Evolutionary conservation across 805 yeast genomes (phyloP).

Genomic region (Saturnispora dispora): DNA sequence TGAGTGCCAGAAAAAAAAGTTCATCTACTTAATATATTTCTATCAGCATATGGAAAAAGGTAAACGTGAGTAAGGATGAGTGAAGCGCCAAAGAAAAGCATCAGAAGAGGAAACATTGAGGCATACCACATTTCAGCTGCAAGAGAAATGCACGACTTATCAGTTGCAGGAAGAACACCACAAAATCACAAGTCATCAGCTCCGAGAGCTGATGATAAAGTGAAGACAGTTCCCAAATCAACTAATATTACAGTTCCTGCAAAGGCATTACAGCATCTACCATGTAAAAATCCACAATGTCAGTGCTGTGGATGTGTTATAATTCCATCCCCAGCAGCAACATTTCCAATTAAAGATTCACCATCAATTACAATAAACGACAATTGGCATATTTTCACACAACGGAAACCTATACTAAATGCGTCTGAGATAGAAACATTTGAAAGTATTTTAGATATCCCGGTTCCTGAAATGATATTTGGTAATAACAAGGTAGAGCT

Average conservation of each 20-base stretch:
- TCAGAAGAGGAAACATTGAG: constrained; percentile 25
- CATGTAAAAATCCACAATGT: constrained; percentile 33
- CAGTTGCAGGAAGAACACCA: constrained; percentile 27
- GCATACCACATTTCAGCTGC: constrained; percentile 53
- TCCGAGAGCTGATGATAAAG: background rate
- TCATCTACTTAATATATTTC: background rate
- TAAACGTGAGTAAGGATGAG: background rate
- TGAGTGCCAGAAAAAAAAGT: background rate
- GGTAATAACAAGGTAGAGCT: constrained; percentile 65
- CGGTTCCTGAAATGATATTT: constrained; percentile 96
- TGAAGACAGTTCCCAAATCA: background rate
- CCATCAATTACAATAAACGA: constrained; percentile 63
- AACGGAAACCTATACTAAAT: constrained; percentile 68
- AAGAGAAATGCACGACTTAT: constrained; percentile 48
- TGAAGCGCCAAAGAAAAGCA: background rate
- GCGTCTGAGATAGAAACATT: constrained; percentile 64
- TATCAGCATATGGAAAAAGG: background rate
- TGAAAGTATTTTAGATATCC: constrained; percentile 56
- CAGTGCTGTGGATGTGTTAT: constrained; percentile 61
- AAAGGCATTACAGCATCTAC: constrained; percentile 12
- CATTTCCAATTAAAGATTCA: constrained; percentile 50
- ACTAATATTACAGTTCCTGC: constrained; percentile 14
- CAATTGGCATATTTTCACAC: constrained; percentile 64
- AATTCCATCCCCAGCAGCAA: constrained; percentile 67
- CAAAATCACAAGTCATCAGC: background rate